Percentiles rank a stretch among this genome's conserved stretches.
These are phyloP conservation scores for Albophoma yamanashiensis DNA, from an alignment of 2,329 filamentous ascomycete genomes.

Conservation along the genomic window DNA sequence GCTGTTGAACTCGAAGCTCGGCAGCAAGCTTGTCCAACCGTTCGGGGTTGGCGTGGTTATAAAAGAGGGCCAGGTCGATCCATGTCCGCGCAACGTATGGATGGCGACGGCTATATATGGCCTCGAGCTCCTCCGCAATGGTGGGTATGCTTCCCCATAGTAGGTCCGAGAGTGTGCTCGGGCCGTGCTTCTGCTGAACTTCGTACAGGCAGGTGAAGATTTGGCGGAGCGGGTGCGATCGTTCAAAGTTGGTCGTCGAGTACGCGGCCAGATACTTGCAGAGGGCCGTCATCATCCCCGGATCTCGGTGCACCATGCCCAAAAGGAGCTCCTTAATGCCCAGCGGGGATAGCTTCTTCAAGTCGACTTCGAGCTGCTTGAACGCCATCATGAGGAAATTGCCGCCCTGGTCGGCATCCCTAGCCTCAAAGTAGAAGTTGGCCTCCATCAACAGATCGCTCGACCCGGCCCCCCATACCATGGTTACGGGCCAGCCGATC, in stretches of 20 bases:
- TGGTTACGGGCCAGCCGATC: slow-evolving; percentile 28
- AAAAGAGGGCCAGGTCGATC: slow-evolving; percentile 29
- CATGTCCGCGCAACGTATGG: slow-evolving; percentile 31
- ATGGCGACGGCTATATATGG: slow-evolving; percentile 30
- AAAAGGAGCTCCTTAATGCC: slow-evolving; percentile 31
- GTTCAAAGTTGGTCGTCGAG: slow-evolving; percentile 30
- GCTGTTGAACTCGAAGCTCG: slow-evolving; percentile 25
- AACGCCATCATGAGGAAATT: slow-evolving; percentile 30
- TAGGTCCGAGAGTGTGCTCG: slow-evolving; percentile 29
- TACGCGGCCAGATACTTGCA: slow-evolving; percentile 34
- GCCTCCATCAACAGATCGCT: slow-evolving; percentile 33
- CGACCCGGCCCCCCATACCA: slow-evolving; percentile 32
- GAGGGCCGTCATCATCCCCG: slow-evolving; percentile 32
- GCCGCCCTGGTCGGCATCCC: slow-evolving; percentile 28
- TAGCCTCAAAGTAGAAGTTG: slow-evolving; percentile 29
- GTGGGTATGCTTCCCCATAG: slow-evolving; percentile 29
- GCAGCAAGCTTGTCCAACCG: slow-evolving; percentile 24
- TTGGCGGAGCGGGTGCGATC: slow-evolving; percentile 29
- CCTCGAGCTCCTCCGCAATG: slow-evolving; percentile 32
- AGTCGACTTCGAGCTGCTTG: slow-evolving; percentile 29
- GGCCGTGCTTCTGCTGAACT: slow-evolving; percentile 33
- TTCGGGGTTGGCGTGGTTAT: slow-evolving; percentile 24
- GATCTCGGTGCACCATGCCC: slow-evolving; percentile 32
- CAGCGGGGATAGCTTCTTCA: slow-evolving; percentile 31
- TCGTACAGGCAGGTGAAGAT: slow-evolving; percentile 33